Base-by-base conservation (phyloP, 306 rosid species). In the Gastrolobium bilobum region DNA sequence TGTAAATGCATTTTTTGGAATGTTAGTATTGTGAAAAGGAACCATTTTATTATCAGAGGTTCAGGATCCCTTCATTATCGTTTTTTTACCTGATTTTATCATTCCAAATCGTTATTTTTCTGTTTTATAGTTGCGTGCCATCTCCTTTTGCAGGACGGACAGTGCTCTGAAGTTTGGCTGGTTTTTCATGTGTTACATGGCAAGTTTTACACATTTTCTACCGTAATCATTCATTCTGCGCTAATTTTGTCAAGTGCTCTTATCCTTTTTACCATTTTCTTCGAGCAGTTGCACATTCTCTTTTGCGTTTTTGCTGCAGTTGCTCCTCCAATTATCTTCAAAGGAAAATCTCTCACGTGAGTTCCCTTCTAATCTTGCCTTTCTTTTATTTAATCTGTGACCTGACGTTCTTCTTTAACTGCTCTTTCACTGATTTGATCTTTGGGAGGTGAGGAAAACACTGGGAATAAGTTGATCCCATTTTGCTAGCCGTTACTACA, bases 91-190 rank as follows among this genome's bases (percentile, higher is more conserved):
- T 30, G 20, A 1, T 47, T 50, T 34, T 73, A 7, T 52, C 47
- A 46, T 60, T 38, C 15, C 15, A 5, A 65, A 11, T 69, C 39
- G 51, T 10, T 30, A 34, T 30, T 64, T 50, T 71, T 82, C 29
- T 26, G 66, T 37, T 43, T 73, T 35, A 53, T 73, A 73, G 66
- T 77, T 57, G 9, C 79, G 62, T 44, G 63, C 10, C 46, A 44
- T 68, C 51, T 58, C 44, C 2, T 75, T 64, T 80, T 68, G 56
- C 93, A 96, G 99, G 88, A 91, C 94, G 30, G 99, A 96, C 35
- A 96, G 96, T 84, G 97, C 99, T 71, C 75, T 96, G 53, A 96
- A 85, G 89, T 96, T 93, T 82, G 91, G 92, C 69, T 81, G 88
- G 96, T 96, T 96, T 82, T 96, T 96, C 90, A 35, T 93, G 67